Conservation (phyloP, 23 red algal species). For the Porphyridium purpureum region DNA sequence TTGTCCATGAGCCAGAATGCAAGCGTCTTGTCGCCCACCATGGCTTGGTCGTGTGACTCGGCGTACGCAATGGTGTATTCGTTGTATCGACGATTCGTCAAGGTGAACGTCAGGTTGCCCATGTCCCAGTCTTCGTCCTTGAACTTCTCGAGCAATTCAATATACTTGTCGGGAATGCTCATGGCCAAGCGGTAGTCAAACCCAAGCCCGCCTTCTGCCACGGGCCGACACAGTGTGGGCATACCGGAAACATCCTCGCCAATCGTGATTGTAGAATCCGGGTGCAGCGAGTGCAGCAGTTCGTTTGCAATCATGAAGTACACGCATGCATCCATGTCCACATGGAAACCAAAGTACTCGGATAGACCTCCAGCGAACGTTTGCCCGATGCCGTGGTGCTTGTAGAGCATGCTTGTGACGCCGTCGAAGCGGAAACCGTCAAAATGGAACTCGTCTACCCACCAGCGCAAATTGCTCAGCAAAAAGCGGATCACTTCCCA, state of each 20-base stretch:
- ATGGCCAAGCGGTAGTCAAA: constrained; percentile 97
- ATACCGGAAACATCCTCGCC: constrained; percentile 97
- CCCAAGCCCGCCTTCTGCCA: constrained; percentile 73
- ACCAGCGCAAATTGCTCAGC: constrained; percentile 88
- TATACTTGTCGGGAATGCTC: constrained; percentile 95
- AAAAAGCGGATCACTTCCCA: constrained; percentile 98
- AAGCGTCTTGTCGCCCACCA: constrained; percentile 99
- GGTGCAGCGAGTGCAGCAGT: constrained; percentile 49
- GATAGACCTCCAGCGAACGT: constrained; percentile 67
- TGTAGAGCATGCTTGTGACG: constrained; percentile 93
- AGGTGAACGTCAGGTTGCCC: constrained; percentile 78
- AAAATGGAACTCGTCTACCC: constrained; percentile 98
- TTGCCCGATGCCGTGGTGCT: constrained; percentile 78
- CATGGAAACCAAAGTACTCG: constrained; percentile 94
- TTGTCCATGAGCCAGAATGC: constrained; percentile 97
- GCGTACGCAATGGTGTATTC: constrained; percentile 89
- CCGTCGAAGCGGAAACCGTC: constrained; percentile 99
- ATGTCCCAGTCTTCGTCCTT: constrained; percentile 98
- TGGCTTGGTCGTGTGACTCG: constrained; percentile 93
- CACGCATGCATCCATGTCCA: constrained; percentile 93
- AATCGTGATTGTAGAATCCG: constrained; percentile 61
- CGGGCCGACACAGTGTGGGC: constrained; percentile 89
- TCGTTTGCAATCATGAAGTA: constrained; percentile 98
- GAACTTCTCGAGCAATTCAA: constrained; percentile 78
- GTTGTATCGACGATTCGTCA: constrained; percentile 93